Conservation (phyloP, 257 asterid species). For the Forsythia suspensa region DNA sequence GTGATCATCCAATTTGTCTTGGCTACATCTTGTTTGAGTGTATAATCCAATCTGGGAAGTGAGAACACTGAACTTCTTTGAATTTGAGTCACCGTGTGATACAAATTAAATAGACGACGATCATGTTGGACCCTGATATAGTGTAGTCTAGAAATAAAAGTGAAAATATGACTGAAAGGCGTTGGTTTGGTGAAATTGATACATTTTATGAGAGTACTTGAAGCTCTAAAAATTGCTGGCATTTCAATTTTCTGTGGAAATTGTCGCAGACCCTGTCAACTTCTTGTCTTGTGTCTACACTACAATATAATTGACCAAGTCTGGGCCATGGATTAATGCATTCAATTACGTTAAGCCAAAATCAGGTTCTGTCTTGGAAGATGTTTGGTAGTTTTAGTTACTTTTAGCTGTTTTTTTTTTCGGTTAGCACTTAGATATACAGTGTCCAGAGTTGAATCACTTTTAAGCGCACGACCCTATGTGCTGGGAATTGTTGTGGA, state of each 20-base stretch:
- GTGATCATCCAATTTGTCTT: conserved; percentile 49
- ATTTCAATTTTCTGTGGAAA: background rate
- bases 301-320: background rate
- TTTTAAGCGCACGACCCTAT: no score
- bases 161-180: background rate
- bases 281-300: no score
- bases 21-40: conserved; percentile 36
- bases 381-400: no score
- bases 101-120: conserved; percentile 12
- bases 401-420: no score
- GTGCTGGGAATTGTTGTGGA: no score
- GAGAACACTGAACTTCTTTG: conserved; percentile 5
- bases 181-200: conserved; percentile 17
- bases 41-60: conserved; percentile 38
- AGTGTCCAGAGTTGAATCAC: no score
- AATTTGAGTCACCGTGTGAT: conserved; percentile 24
- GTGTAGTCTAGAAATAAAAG: background rate
- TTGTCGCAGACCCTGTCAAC: background rate
- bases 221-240: conserved; percentile 19
- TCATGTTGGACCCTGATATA: conserved; percentile 17
- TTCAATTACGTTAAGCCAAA: no score
- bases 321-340: background rate
- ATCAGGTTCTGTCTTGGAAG: no score
- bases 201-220: conserved; percentile 15
- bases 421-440: no score